Conservation (phyloP, 2,329 filamentous ascomycete species). For the Metarhizium anisopliae region DNA sequence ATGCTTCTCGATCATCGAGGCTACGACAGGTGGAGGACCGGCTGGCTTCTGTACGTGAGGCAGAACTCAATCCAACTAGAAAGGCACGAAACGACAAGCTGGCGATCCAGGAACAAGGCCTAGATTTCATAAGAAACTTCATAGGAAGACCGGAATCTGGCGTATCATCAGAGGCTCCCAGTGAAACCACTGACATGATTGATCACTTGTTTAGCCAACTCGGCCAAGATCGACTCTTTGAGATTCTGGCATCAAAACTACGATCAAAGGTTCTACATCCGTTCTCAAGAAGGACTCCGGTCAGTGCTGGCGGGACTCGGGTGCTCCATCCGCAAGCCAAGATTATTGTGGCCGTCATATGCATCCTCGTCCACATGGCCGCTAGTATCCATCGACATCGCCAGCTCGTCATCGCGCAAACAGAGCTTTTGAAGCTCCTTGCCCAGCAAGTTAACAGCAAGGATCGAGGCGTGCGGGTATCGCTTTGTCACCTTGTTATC, state of each 20-base stretch:
- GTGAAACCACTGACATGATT: slow-evolving; percentile 63
- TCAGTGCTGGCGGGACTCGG: slow-evolving; percentile 30
- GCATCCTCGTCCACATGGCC: slow-evolving; percentile 79
- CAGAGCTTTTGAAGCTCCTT: slow-evolving; percentile 63
- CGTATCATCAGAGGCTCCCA: slow-evolving; percentile 38
- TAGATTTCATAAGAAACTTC: slow-evolving; percentile 85
- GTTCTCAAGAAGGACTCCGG: slow-evolving; percentile 33
- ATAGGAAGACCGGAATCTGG: slow-evolving; percentile 53
- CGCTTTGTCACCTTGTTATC: slow-evolving; percentile 74
- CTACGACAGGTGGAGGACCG: slow-evolving; percentile 41
- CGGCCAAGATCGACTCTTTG: slow-evolving; percentile 69
- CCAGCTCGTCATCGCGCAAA: slow-evolving; percentile 68
- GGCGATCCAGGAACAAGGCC: slow-evolving; percentile 80
- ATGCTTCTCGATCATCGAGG: slow-evolving; percentile 28
- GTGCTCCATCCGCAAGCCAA: slow-evolving; percentile 52
- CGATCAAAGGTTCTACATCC: slow-evolving; percentile 49
- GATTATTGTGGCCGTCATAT: slow-evolving; percentile 70
- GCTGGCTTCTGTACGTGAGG: slow-evolving; percentile 47
- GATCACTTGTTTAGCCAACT: slow-evolving; percentile 72
- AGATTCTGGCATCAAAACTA: slow-evolving; percentile 72
- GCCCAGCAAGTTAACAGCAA: slow-evolving; percentile 65
- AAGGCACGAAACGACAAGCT: slow-evolving; percentile 70
- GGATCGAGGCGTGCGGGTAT: slow-evolving; percentile 64
- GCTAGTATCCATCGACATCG: slow-evolving; percentile 73
- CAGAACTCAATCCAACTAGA: slow-evolving; percentile 58